Percentiles rank a stretch among this genome's conserved stretches.
Evolutionary conservation across 2,329 filamentous ascomycete species (phyloP).

Genomic region (Curvularia verruculosa): DNA sequence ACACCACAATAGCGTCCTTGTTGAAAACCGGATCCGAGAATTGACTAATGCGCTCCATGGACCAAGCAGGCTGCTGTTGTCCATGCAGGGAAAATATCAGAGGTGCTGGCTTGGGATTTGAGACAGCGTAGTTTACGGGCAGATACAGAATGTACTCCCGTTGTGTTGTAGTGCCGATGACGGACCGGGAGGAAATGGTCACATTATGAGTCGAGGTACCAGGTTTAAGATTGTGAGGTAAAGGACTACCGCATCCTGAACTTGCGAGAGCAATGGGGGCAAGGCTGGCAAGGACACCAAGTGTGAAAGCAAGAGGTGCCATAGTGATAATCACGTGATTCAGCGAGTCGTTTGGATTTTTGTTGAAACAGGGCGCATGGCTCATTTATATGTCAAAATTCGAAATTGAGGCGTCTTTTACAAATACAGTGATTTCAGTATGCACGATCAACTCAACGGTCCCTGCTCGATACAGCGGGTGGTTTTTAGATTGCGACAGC

Average conservation of each 20-base stretch:
- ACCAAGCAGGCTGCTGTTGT: slow-evolving; percentile 24
- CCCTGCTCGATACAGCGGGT: neutral
- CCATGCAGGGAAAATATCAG: slow-evolving; percentile 32
- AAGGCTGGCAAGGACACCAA: neutral
- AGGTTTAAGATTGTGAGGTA: slow-evolving; percentile 20
- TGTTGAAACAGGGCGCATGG: neutral
- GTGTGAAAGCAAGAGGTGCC: neutral
- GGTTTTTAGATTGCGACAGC: neutral
- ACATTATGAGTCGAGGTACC: slow-evolving; percentile 28
- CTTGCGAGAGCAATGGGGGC: slow-evolving; percentile 10
- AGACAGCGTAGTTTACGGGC: slow-evolving; percentile 17
- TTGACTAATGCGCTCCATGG: slow-evolving; percentile 28
- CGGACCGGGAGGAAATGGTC: slow-evolving; percentile 24
- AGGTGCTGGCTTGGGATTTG: slow-evolving; percentile 22
- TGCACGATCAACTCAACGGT: neutral
- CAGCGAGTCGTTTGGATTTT: neutral
- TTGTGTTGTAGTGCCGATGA: slow-evolving; percentile 20
- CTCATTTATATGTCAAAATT: neutral
- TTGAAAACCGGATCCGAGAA: slow-evolving; percentile 31
- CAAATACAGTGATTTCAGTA: neutral
- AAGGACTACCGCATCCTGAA: slow-evolving; percentile 20
- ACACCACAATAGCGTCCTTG: slow-evolving; percentile 24
- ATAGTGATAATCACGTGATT: neutral
- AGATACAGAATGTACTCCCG: slow-evolving; percentile 28
- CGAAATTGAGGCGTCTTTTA: neutral